Evolutionary conservation across 192 early-diverging fungal species (phyloP), one percentile per base, ranked within the genome.

Genomic region (Dissophora globulifera): DNA sequence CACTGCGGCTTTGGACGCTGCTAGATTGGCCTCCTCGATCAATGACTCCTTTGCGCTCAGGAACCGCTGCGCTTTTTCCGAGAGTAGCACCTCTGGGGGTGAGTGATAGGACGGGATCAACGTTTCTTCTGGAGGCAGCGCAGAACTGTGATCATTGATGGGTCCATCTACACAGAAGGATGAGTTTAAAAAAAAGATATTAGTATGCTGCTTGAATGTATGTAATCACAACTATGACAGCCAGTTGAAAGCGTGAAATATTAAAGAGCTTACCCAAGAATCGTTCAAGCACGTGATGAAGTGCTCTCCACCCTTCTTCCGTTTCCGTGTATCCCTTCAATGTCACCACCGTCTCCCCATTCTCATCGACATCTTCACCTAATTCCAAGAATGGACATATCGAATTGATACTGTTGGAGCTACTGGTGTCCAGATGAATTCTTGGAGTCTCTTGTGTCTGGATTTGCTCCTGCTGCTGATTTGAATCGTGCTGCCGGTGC

Each of bases 301-400:
- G 30, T 11, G 53, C 29, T 38, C 38, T 66, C 72, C 72, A 76
- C 19, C 50, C 72, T 22, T 76, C 72, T 16, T 76, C 72, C 1
- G 72, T 67, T 47, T 76, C 72, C 10, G 72, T 67, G 25, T 76
- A 76, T 11, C 72, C 72, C 40, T 59, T 76, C 20, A 76, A 33
- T 7, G 51, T 52, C 8, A 76, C 47, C 38, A 38, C 50, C 2
- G 35, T n/a, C 43, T 54, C 42, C 4, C 26, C 57, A 11, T n/a
- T 6, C 0, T 16, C 50, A 26, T 56, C 58, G 0, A 31, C 40
- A 12, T 47, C 32, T 2, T 55, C 51, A 32, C 13, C 22, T 33
- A 61, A 25, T 27, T 69, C 67, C n/a, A 76, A 38, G 30, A 76
- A 76, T 3, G 72, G 72, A 26, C 72, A 76, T 10, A 26, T 25